Evolutionary conservation across 164 flowering plant species (phyloP), one percentile per base, ranked within the genome.

Genomic region (Nymphaea thermarum): DNA sequence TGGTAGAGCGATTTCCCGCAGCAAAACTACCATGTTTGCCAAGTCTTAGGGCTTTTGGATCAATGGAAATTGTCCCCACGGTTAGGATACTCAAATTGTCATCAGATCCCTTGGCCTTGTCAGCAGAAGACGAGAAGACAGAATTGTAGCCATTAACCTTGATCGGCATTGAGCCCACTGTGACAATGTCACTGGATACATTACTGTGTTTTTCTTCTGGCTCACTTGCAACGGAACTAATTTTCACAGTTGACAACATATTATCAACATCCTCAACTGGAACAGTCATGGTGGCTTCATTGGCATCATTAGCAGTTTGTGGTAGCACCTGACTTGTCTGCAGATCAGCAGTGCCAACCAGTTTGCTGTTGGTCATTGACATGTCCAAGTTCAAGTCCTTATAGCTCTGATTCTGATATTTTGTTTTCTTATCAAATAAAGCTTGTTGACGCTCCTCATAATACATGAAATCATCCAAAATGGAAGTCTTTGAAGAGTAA

Each of bases 391-490:
- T 51, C 5, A 51, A 51, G 14, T 51, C 57, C 57, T 8, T 8
- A 5, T 8, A 10, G 8, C 8, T 15, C 57, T 51, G 57, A 51
- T 51, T 51, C 8, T 15, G 72, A 18, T 81, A 68, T 69, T 85
- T 77, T 45, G 80, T 77, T 70, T 83, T 86, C 71, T 83, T 87
- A 68, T 85, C 93, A 66, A 73, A 86, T 83, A 87, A 75, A 60
- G 80, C 55, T 75, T 75, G 84, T 78, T 87, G 86, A 15, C 92
- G 83, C 8, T 74, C 80, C 76, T 89, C 96, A 70, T 89, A 87
- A 67, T 79, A 89, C 71, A 73, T 72, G 51, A 89, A 86, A 69
- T 90, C 96, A 77, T 90, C 93, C 15, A 90, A 81, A 62, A 90
- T 60, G 45, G 89, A 86, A 41, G 90, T 85, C 75, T 77, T 83